Conservation (phyloP, 2,329 filamentous ascomycete species). For the Verruconis gallopava region DNA sequence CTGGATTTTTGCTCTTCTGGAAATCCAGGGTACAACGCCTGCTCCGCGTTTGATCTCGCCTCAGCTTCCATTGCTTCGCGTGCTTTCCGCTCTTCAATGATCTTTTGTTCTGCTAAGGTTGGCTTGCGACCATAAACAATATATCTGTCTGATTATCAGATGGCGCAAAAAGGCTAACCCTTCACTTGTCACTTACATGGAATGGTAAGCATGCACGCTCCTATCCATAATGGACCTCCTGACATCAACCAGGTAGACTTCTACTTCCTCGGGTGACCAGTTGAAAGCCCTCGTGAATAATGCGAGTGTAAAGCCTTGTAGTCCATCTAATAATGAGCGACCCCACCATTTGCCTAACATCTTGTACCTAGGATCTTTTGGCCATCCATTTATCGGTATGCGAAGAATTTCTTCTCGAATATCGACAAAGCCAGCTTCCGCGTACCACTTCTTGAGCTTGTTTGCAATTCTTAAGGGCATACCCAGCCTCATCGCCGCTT, state of each 20-base stretch:
- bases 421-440: constrained; percentile 44
- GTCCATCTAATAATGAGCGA: constrained; percentile 32
- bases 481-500: constrained; percentile 33
- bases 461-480: constrained; percentile 40
- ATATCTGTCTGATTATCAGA: constrained; percentile 5
- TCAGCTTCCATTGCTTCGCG: too few relatives aligned
- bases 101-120: constrained; percentile 1
- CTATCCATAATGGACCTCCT: constrained; percentile 26
- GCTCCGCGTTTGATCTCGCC: too few relatives aligned
- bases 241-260: constrained; percentile 32
- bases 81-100: background rate
- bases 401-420: constrained; percentile 40
- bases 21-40: too few relatives aligned
- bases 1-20: too few relatives aligned
- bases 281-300: constrained; percentile 29
- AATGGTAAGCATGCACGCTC: constrained; percentile 30
- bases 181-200: constrained; percentile 25
- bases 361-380: constrained; percentile 33
- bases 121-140: constrained; percentile 11
- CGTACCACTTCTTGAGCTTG: constrained; percentile 40
- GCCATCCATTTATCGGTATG: constrained; percentile 41
- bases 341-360: constrained; percentile 37
- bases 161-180: background rate
- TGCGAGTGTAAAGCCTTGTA: constrained; percentile 31
- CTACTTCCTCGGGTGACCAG: constrained; percentile 32